phyloP scores from a whole-genome alignment of 2,329 filamentous ascomycete species.

The Fusarium anthophilum region DNA sequence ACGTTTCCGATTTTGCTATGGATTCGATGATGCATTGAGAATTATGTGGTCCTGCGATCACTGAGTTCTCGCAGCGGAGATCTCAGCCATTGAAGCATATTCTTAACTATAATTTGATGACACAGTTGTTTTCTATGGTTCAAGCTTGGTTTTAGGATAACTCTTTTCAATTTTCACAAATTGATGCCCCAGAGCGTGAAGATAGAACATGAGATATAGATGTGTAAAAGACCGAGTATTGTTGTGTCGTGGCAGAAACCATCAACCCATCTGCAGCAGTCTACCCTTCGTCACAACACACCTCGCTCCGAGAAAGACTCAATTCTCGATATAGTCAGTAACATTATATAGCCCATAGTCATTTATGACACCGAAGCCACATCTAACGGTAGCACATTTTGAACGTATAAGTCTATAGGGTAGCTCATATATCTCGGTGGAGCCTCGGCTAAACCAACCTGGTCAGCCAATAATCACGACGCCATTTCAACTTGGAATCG shows the following conservation, averaged over 20 bases:
- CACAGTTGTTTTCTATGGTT: background rate
- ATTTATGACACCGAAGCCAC: background rate
- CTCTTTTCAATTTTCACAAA: too few species aligned
- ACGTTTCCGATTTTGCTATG: background rate
- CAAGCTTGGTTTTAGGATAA: background rate
- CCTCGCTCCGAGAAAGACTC: fast-evolving
- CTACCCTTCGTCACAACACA: background rate
- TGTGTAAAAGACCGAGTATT: too few species aligned
- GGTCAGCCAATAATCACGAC: slow-evolving; percentile 41
- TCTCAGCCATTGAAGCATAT: background rate
- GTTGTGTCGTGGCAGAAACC: background rate
- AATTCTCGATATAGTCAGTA: too few species aligned
- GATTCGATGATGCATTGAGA: background rate
- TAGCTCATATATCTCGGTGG: slow-evolving; percentile 30
- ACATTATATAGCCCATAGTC: background rate
- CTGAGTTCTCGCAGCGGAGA: background rate
- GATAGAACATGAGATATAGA: fast-evolving
- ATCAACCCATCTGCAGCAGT: background rate
- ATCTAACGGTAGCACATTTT: background rate
- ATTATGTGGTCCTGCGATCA: background rate
- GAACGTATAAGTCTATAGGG: slow-evolving; percentile 7
- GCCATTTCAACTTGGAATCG: slow-evolving; percentile 44
- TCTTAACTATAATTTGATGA: too few species aligned
- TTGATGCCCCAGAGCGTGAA: background rate
- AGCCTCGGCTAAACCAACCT: slow-evolving; percentile 41